phyloP scores from a whole-genome alignment of 192 early-diverging fungal species.

The Gaertneriomyces sp. region DNA sequence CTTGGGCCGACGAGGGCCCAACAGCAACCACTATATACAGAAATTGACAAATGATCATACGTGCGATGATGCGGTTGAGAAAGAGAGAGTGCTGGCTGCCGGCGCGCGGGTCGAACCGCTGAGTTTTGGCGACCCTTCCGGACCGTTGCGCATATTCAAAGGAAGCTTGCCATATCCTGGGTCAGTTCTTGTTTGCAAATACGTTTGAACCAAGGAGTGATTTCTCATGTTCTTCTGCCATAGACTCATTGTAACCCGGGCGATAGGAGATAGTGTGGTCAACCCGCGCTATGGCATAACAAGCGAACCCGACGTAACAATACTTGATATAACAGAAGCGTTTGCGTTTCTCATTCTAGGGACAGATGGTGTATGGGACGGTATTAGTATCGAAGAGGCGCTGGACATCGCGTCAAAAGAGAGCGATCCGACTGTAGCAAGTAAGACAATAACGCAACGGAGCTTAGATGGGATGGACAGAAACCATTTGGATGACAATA shows the following conservation, averaged over 20 bases:
- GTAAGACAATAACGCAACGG: constrained; percentile 27
- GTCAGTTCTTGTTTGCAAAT: constrained; percentile 29
- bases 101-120: constrained; percentile 47
- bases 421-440: constrained; percentile 26
- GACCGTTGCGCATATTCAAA: constrained; percentile 56
- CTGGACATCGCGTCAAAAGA: constrained; percentile 17
- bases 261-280: constrained; percentile 48
- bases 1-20: constrained; percentile 22
- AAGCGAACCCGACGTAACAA: constrained; percentile 41
- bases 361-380: constrained; percentile 58
- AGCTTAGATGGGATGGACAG: constrained; percentile 43
- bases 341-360: constrained; percentile 44
- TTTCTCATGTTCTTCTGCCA: neutral
- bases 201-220: neutral
- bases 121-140: constrained; percentile 22
- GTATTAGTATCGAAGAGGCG: constrained; percentile 36
- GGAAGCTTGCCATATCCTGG: constrained; percentile 56
- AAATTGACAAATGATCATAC: constrained; percentile 45
- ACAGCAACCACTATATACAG: constrained; percentile 4
- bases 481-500: constrained; percentile 51
- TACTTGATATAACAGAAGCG: constrained; percentile 19
- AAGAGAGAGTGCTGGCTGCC: constrained; percentile 28
- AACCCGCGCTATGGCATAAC: constrained; percentile 40
- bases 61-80: constrained; percentile 33
- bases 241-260: constrained; percentile 47